Base-by-base conservation (phyloP, 441 rosid genomes). In the Pelargonium fulgidum region DNA sequence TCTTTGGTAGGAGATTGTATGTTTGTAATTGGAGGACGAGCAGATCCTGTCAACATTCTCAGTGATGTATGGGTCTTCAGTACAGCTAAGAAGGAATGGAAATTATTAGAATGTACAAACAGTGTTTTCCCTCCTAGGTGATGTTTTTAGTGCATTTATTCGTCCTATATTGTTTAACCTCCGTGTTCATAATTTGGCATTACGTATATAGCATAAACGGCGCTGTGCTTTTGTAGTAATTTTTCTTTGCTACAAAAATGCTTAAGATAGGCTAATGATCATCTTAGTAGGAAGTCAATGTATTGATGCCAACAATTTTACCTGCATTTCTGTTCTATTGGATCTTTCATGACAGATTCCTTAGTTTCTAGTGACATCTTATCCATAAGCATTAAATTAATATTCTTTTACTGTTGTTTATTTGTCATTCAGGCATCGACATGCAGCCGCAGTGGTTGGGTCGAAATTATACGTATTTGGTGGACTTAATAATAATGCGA, bases 11-110 rank as follows among this genome's bases (percentile, higher is more conserved):
- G 90, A 26, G 85, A 83, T 73, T 67, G 24, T 58, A 78, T 94
- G 79, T 88, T 84, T 82, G 83, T 88, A 14, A 85, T 88, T 70
- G 97, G 97, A 78, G 99, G 99, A 63, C 84, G 96, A 79, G 86
- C 84, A 65, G 96, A 91, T 85, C 96, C 97, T 19, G 64, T 79
- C 62, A 85, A 80, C 67, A 87, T 91, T 73, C 76, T 91, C 69
- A 78, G 75, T 78, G 96, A 91, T 73, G 86, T 91, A 69, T 94
- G 99, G 99, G 78, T 75, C 73, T 79, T 94, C 63, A 75, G 85
- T 78, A 73, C 73, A 42, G 69, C 74, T 48, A 80, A 77, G 62
- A 67, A 67, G 45, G 77, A 84, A 72, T 94, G 99, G 99, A 85
- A 68, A 70, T 71, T 79, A 54, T 68, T 82, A 41, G 81, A 80